Evolutionary conservation across 1,284 basidiomycete species (phyloP), one percentile per base, ranked within the genome.

Genomic region (Rhizopogon hawkerae): DNA sequence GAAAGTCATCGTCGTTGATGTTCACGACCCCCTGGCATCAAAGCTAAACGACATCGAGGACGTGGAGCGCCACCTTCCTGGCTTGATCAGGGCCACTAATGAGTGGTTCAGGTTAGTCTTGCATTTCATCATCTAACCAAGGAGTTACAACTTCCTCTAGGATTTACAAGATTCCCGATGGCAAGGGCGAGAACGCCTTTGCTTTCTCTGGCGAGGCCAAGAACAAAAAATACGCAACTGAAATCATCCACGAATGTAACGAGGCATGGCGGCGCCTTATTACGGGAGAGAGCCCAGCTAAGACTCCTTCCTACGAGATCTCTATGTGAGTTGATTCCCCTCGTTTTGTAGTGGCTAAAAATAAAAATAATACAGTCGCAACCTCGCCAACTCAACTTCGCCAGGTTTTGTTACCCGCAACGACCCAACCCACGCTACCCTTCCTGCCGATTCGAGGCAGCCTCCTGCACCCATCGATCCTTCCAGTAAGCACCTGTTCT

Each of bases 141-240:
- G 2, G 7, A 31, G 24, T 39, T 24, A 21, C 46, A 23, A 37
- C 1, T 11, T 37, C 45, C 44, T 36, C 33, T 56, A 88, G 90
- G 67, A 97, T 97, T 75, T 97, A 97, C 89, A 98, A 98, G 72
- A 90, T 90, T 64, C 86, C 95, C 67, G 95, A 99, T 69, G 95
- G 94, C 64, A 98, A 98, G 85, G 89, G 92, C 61, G 94, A 98
- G 74, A 97, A 98, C 76, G 86, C 90, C 62, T 99, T 99, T 63
- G 96, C 96, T 26, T 99, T 99, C 83, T 95, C 92, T 49, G 96
- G 96, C 52, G 96, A 99, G 76, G 95, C 95, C 58, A 99, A 98
- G 80, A 96, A 96, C 81, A 95, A 94, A 79, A 94, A 94, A 70
- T 99, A 98, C 70, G 96, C 96, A 46, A 92, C 89, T 47, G 95